A percentile compares a stretch with the other conserved stretches of the same genome.
Conservation (phyloP, 192 early-diverging fungal species). For the Coemansia guatemalensis region DNA sequence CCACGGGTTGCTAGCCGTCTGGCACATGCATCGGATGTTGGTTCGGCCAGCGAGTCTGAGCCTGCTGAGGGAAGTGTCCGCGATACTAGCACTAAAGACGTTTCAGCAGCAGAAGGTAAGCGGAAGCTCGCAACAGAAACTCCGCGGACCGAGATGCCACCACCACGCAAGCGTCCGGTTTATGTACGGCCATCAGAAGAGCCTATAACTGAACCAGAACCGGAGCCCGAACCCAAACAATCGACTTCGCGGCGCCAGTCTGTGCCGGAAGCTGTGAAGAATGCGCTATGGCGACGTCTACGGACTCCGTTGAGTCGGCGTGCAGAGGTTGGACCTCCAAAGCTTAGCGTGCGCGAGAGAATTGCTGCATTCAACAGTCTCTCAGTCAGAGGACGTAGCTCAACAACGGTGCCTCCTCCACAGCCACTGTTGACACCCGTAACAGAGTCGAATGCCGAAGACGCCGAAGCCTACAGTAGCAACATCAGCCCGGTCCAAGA, state of each 20-base stretch:
- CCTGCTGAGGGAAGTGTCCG: background rate
- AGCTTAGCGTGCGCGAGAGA: slow-evolving; percentile 37
- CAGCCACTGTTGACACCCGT: slow-evolving; percentile 2
- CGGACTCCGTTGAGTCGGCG: slow-evolving; percentile 29
- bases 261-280: slow-evolving; percentile 33
- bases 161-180: slow-evolving; percentile 26
- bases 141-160: slow-evolving; percentile 38
- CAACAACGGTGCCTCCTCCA: background rate
- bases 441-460: background rate
- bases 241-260: background rate
- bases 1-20: background rate
- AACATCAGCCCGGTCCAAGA: background rate
- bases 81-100: background rate
- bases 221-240: slow-evolving; percentile 10
- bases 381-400: slow-evolving; percentile 5
- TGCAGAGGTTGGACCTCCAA: slow-evolving; percentile 20
- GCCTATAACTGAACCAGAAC: background rate
- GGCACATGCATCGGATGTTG: background rate
- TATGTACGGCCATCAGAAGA: slow-evolving; percentile 3
- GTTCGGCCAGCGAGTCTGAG: background rate
- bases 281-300: slow-evolving; percentile 32
- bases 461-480: background rate
- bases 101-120: background rate
- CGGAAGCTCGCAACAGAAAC: background rate
- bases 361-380: slow-evolving; percentile 42